Evolutionary conservation across 345 rosid genomes (phyloP).

Genomic region (Eucalyptus cladocalyx): DNA sequence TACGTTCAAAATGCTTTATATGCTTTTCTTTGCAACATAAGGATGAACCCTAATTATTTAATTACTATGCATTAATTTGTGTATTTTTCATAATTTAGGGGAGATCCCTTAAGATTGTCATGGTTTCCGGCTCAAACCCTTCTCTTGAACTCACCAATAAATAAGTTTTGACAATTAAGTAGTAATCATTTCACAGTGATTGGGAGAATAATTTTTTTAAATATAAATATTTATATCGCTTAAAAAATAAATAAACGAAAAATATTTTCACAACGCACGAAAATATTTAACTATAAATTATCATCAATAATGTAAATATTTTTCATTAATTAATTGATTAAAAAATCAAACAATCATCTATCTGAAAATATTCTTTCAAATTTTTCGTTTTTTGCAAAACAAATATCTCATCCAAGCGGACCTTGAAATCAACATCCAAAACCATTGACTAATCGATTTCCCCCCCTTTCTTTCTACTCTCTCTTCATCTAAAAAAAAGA

Average conservation of each 20-base stretch:
- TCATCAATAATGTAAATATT: neutral
- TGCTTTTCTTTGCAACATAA: neutral
- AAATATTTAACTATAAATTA: neutral
- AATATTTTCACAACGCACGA: rapidly evolving
- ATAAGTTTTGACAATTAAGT: neutral
- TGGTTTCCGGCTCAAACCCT: neutral
- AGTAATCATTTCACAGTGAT: neutral
- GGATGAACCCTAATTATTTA: neutral
- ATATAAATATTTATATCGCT: neutral
- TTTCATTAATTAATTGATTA: neutral
- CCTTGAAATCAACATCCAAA: neutral
- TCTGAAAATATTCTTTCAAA: neutral
- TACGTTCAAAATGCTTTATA: neutral
- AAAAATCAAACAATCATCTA: too few species aligned
- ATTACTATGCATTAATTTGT: neutral
- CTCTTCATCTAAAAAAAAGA: neutral
- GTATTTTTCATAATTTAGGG: neutral
- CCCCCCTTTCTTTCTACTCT: neutral
- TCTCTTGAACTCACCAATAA: neutral
- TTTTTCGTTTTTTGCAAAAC: neutral
- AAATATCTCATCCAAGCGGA: neutral
- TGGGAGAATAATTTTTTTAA: neutral
- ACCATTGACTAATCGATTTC: neutral
- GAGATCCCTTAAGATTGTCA: neutral
- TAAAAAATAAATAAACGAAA: neutral